phyloP scores from a whole-genome alignment of 331 rosid genomes.

The Dryas integrifolia region DNA sequence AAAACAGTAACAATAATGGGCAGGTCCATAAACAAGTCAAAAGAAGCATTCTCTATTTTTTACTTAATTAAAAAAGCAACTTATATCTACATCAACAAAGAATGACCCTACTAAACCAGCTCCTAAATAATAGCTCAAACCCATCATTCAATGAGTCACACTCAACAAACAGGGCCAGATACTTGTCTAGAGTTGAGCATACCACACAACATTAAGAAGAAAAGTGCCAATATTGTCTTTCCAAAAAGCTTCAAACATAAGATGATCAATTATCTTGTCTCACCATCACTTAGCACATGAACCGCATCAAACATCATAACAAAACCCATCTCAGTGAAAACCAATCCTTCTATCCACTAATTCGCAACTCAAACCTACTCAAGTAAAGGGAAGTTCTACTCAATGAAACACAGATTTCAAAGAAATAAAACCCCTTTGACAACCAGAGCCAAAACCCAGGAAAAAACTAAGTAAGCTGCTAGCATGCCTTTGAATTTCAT shows the following conservation, averaged over 20 bases:
- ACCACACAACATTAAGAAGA: background rate
- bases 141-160: background rate
- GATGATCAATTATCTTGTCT: background rate
- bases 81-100: background rate
- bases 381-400: background rate
- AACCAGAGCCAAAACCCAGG: background rate
- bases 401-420: background rate
- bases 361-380: constrained; percentile 10
- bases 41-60: background rate
- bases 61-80: background rate
- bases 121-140: background rate
- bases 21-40: constrained; percentile 1
- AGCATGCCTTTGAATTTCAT: background rate
- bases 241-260: background rate
- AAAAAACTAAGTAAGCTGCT: background rate
- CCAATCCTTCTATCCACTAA: background rate
- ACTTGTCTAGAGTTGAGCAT: background rate
- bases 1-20: constrained; percentile 10
- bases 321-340: background rate
- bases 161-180: background rate
- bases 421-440: background rate
- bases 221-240: background rate
- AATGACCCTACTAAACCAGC: background rate
- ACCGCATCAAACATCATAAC: background rate
- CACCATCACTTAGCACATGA: background rate